Base-by-base conservation (phyloP, 768 basidiomycete species). In the Podaxis pistillaris region DNA sequence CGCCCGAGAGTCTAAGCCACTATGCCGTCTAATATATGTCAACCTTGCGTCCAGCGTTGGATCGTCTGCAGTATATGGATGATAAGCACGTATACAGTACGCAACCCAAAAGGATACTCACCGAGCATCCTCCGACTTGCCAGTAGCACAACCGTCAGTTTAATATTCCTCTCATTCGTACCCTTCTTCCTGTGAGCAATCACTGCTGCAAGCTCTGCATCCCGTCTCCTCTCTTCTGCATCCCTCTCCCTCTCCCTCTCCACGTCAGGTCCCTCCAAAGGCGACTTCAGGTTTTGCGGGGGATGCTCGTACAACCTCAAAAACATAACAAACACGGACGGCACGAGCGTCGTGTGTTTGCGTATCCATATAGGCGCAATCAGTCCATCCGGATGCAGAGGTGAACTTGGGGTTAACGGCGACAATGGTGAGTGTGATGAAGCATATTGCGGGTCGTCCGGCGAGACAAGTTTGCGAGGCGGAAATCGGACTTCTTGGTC, bases 331-430 rank as follows among this genome's bases (percentile, higher is more conserved):
- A 98, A 96, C 0, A 98, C 96, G 24, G 93, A 89, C 0, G 97
- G 97, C 0, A 98, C 76, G 36, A 97, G 86, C 1, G 92, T 86
- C 0, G 92, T 92, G 70, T 99, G 97, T 74, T 98, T 99, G 49
- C 95, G 84, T 37, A 98, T 87, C 97, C 97, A 99, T 71, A 98
- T 94, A 1, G 97, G 97, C 2, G 97, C 94, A 58, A 99, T 94
- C 58, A 99, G 76, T 0, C 97, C 97, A 71, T 99, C 97, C 0
- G 97, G 97, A 73, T 94, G 85, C 8, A 97, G 78, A 0, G 97
- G 96, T 0, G 95, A 97, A 0, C 90, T 82, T 0, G 90, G 89
- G 0, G 92, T 92, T 44, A 98, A 76, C 0, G 97, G 97, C 0
- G 95, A 98, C n/a, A 98, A 81, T 0, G 95, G 95, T 0, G 96